A percentile compares a stretch with the other conserved stretches of the same genome.
These are phyloP conservation scores for Corymbia citriodora DNA, from an alignment of 441 rosid genomes.

Conservation along the genomic window DNA sequence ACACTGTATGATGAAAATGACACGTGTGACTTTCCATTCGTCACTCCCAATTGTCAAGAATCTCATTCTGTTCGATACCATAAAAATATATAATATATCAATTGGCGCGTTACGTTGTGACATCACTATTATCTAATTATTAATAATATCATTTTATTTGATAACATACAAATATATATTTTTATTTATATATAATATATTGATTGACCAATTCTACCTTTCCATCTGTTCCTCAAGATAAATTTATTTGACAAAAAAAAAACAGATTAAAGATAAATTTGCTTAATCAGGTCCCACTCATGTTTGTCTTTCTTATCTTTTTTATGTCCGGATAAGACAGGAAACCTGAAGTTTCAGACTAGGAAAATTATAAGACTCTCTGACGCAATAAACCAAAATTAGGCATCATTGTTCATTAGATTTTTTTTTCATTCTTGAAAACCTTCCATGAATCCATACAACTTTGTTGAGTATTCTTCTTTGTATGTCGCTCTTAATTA, in stretches of 20 bases:
- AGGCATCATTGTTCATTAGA: background rate
- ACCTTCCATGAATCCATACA: background rate
- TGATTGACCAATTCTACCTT: background rate
- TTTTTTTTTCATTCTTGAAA: background rate
- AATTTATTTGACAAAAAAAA: too few species aligned
- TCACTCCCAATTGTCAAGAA: background rate
- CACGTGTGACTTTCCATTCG: background rate
- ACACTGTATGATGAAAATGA: background rate
- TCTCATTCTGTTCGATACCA: background rate
- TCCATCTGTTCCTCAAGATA: fast-evolving
- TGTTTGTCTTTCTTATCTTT: background rate
- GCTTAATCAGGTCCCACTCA: background rate
- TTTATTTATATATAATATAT: too few species aligned
- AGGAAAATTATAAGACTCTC: background rate
- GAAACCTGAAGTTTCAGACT: background rate
- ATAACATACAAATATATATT: too few species aligned
- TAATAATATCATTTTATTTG: too few species aligned
- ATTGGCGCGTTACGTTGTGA: fast-evolving
- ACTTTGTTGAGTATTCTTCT: background rate
- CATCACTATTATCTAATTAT: background rate
- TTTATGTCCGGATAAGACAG: background rate
- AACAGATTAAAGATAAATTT: background rate
- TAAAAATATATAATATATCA: too few species aligned
- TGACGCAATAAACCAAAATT: background rate
- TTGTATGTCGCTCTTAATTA: background rate